Percentiles rank a stretch among this genome's conserved stretches.
Evolutionary conservation across 2,329 filamentous ascomycete genomes (phyloP).

Genomic region (Hypoxylon sp.): DNA sequence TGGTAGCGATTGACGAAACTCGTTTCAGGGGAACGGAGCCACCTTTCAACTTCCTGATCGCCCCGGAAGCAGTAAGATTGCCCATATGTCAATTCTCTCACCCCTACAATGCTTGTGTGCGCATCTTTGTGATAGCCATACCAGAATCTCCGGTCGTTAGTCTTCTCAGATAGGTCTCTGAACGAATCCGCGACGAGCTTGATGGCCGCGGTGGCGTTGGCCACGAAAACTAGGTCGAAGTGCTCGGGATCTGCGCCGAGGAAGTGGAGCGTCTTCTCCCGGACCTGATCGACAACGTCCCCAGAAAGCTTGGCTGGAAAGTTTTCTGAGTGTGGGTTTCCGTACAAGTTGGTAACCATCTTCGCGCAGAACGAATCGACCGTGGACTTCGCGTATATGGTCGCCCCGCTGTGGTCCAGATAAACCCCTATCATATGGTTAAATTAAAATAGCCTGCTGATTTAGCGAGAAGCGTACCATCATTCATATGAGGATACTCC

Average conservation of each 20-base stretch:
- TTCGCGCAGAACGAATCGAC: conserved; percentile 64
- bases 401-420: conserved; percentile 66
- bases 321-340: conserved; percentile 73
- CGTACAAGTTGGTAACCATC: conserved; percentile 66
- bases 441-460: conserved; percentile 2
- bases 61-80: conserved; percentile 66
- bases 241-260: conserved; percentile 66
- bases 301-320: conserved; percentile 66
- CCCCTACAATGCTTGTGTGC: conserved; percentile 73
- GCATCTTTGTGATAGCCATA: conserved; percentile 69
- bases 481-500: conserved; percentile 55
- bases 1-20: conserved; percentile 38
- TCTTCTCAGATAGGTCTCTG: conserved; percentile 60
- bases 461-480: conserved; percentile 43
- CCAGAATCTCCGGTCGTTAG: conserved; percentile 57
- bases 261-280: conserved; percentile 62
- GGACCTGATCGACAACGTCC: conserved; percentile 63
- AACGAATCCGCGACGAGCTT: conserved; percentile 73
- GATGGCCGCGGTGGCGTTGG: conserved; percentile 90
- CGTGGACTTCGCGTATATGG: conserved; percentile 66
- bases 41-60: conserved; percentile 61
- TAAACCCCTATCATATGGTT: conserved; percentile 53
- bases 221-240: conserved; percentile 79
- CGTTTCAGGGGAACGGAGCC: conserved; percentile 48
- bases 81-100: conserved; percentile 67